A percentile compares a stretch with the other conserved stretches of the same genome.
phyloP scores from a whole-genome alignment of 257 asterid genomes.

The Coffea eugenioides region DNA sequence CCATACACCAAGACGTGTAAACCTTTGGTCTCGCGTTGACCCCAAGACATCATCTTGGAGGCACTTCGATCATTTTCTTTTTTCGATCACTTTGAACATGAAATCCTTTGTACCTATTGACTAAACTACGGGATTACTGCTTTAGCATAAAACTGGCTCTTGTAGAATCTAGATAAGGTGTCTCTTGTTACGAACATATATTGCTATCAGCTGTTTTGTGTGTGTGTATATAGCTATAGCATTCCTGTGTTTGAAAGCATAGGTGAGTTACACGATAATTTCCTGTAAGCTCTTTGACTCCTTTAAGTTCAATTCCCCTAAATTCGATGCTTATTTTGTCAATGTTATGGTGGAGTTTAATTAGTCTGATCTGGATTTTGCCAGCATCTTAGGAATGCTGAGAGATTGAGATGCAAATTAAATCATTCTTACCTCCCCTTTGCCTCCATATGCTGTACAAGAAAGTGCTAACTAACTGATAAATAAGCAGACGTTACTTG shows the following conservation, averaged over 20 bases:
- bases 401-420: not conserved
- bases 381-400: too few species aligned
- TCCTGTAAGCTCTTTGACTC: not conserved
- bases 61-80: conserved; percentile 1
- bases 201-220: conserved; percentile 2
- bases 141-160: conserved; percentile 9
- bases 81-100: not conserved
- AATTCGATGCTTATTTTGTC: not conserved
- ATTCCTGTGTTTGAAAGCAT: not conserved
- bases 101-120: not conserved
- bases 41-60: not conserved
- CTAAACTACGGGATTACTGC: conserved; percentile 18
- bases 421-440: not conserved
- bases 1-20: conserved; percentile 55
- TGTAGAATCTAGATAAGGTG: conserved; percentile 1
- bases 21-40: conserved; percentile 12
- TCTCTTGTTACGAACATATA: not conserved
- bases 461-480: not conserved
- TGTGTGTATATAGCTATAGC: not conserved
- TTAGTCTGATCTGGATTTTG: not conserved
- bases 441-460: not conserved
- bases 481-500: not conserved
- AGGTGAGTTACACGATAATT: not conserved
- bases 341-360: not conserved
- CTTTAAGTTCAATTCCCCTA: not conserved